Evolutionary conservation across 2,329 filamentous ascomycete species (phyloP), one percentile per base, ranked within the genome.

Genomic region (Uncinocarpus reesii): DNA sequence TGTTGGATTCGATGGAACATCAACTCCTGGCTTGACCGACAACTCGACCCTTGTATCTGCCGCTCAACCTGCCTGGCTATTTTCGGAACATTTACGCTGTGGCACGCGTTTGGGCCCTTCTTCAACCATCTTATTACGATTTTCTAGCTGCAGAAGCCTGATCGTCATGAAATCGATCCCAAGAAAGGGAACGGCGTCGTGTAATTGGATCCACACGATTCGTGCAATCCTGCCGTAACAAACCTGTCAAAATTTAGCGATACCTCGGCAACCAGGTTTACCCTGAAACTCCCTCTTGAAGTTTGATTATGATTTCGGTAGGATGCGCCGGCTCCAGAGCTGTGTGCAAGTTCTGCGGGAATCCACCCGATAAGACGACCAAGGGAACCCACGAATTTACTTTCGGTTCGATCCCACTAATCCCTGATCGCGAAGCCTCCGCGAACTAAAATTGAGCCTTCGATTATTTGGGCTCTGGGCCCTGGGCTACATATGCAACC

Each of bases 291-390:
- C 41, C 38, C 7, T 26, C 21, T 34, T 4, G 28, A 40, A 41
- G 45, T 40, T 36, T 48, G 38, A 43, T 42, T 43, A 36, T 48
- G 46, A 48, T 43, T 43, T 48, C 46, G 46, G 46, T 42, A 48
- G 38, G 46, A 43, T 48, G 46, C 46, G 46, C 46, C 46, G 46
- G 46, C 38, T 42, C 36, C 36, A 48, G 45, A 40, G 20, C 28
- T 42, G 36, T 31, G 36, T 26, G 28, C 28, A 38, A 46, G 35
- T 40, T 26, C 28, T 40, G 31, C 37, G 46, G 46, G 46, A 48
- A 42, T 48, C 46, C 37, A 48, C 40, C 46, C 46, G 46, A 42
- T 48, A 48, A 48, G 46, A 48, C 37, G 38, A 37, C 46, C 26
- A 38, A 47, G 38, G 37, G 31, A 29, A 15, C 38, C 46, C 38